Evolutionary conservation across 129 eudicot genomes (phyloP).

Genomic region (Pittosporum tobira): DNA sequence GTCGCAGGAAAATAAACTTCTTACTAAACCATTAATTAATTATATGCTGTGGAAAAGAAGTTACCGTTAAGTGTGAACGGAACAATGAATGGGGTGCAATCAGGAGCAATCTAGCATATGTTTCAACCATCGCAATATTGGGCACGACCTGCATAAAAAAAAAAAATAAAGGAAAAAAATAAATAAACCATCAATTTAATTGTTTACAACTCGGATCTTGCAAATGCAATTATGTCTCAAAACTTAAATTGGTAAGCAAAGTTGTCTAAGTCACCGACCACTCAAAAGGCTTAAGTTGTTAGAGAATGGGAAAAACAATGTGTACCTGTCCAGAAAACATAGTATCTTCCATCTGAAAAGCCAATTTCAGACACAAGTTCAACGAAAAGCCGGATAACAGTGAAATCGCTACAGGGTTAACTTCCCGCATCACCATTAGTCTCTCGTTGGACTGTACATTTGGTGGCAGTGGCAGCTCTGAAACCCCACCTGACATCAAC

Average conservation of each 20-base stretch:
- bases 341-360: slow-evolving; percentile 83
- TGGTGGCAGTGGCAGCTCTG: slow-evolving; percentile 59
- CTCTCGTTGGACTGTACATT: slow-evolving; percentile 69
- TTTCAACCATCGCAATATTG: slow-evolving; percentile 92
- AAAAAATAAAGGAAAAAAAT: no score
- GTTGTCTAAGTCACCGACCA: background rate
- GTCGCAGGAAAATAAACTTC: background rate
- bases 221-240: background rate
- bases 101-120: slow-evolving; percentile 80
- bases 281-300: background rate
- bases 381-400: slow-evolving; percentile 82
- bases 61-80: slow-evolving; percentile 86
- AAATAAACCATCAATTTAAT: background rate
- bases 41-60: slow-evolving; percentile 3
- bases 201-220: background rate
- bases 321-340: slow-evolving; percentile 87
- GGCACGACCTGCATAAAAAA: slow-evolving; percentile 65
- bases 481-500: slow-evolving; percentile 72
- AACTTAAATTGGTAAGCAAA: background rate
- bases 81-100: slow-evolving; percentile 83
- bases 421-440: slow-evolving; percentile 79
- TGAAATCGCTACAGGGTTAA: slow-evolving; percentile 75
- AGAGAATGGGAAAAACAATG: slow-evolving; percentile 7
- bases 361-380: slow-evolving; percentile 70
- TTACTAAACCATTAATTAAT: background rate